Base-by-base conservation (phyloP, 768 basidiomycete species). In the Scleroderma bovista region DNA sequence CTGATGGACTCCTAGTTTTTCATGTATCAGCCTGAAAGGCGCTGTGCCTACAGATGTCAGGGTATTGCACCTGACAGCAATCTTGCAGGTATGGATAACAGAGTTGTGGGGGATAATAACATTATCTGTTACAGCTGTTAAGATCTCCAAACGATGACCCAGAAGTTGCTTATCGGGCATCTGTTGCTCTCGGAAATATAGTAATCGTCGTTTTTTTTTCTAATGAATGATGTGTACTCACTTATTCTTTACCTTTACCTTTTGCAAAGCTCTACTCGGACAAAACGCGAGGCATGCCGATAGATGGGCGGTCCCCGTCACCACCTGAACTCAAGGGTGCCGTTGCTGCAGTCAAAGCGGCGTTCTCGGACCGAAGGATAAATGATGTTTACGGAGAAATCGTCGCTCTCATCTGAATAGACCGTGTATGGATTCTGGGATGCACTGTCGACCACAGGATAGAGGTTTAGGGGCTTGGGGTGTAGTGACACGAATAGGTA, bases 161-260 rank as follows among this genome's bases (percentile, higher is more conserved):
- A 10, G 88, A 91, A 57, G 78, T 84, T 3, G 75, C 73, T 22
- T 90, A 90, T 62, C 81, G 88, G 32, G 73, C 79, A 9, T 68
- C 83, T 11, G 86, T 88, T 24, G 88, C 79, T 6, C 71, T 91
- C 11, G 88, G 88, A 20, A 89, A 91, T 63, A 63, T 79, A 29
- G 88, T 88, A 55, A 58, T 79, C 64, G 45, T 40, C 19, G 33
- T 51, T 20, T 36, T 6, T 10, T 26, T 36, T 44, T 39, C 17
- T 3, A 20, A 42, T 37, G 33, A 7, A 43, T 32, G 15, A 17
- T 24, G 3, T 50, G 48, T 43, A 48, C 33, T 59, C 45, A 54
- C 40, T 32, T n/a, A 39, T 47, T 24, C 38, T 13, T 31, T 32
- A 17, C 41, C 39, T 52, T 29, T 29, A n/a, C n/a, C 9, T 29